These are phyloP conservation scores for Blastocystis sp. DNA, from an alignment of 352 stramenopile species.

Conservation along the genomic window DNA sequence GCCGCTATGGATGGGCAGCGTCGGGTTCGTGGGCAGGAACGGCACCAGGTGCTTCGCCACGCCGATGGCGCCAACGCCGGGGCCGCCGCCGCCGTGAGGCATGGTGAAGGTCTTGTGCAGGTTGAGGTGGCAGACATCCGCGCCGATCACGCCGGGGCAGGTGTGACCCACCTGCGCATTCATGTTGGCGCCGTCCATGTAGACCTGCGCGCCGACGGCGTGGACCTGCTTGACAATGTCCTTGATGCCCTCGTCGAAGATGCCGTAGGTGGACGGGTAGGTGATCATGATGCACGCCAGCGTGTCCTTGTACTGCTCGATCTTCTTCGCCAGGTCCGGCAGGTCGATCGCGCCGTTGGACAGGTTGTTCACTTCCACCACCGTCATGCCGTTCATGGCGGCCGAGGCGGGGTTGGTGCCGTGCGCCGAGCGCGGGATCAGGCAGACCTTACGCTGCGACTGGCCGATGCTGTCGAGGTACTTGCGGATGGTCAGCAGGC, in stretches of 20 bases:
- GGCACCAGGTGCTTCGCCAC: conserved; percentile 90
- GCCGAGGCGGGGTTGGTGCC: conserved; percentile 94
- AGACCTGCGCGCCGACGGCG: conserved; percentile 92
- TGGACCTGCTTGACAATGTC: conserved; percentile 93
- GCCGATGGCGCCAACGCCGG: conserved; percentile 84
- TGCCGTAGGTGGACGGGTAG: conserved; percentile 97
- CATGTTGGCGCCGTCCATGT: conserved; percentile 99
- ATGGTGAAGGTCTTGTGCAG: conserved; percentile 99
- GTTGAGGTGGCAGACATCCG: conserved; percentile 97
- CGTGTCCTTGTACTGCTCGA: conserved; percentile 89
- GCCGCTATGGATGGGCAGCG: conserved; percentile 77
- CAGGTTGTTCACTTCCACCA: conserved; percentile 87
- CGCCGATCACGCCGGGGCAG: conserved; percentile 90
- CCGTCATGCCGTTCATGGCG: conserved; percentile 96
- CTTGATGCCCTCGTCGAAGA: conserved; percentile 95
- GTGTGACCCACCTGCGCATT: conserved; percentile 97
- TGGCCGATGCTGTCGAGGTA: conserved; percentile 88
- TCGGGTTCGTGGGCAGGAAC: conserved; percentile 89
- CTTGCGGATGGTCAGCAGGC: conserved; percentile 89
- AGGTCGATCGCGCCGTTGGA: conserved; percentile 91
- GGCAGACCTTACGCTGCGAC: conserved; percentile 90
- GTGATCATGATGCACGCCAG: conserved; percentile 97
- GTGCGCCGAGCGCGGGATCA: conserved; percentile 96
- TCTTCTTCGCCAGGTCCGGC: conserved; percentile 88
- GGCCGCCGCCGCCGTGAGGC: conserved; percentile 93